Evolutionary conservation across 2,329 filamentous ascomycete species (phyloP).

Genomic region (Lasiodiplodia citricola): DNA sequence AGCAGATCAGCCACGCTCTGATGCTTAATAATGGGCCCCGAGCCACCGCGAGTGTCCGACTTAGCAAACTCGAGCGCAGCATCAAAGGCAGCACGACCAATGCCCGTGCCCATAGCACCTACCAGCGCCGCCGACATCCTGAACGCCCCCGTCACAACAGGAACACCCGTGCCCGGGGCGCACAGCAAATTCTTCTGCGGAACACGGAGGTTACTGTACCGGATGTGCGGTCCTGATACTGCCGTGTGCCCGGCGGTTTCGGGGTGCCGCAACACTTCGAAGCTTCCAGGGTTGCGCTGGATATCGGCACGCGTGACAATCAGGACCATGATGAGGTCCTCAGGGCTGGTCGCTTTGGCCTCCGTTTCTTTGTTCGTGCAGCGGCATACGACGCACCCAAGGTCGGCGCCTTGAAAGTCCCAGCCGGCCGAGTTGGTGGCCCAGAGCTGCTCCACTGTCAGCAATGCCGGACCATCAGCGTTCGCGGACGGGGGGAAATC

Average conservation of each 20-base stretch:
- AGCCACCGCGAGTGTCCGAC: constrained; percentile 52
- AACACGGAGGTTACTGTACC: constrained; percentile 55
- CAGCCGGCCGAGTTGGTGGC: constrained; percentile 61
- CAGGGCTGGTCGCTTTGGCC: constrained; percentile 29
- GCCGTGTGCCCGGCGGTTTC: constrained; percentile 55
- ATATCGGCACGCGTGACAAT: constrained; percentile 57
- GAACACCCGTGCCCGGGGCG: constrained; percentile 49
- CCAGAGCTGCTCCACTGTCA: constrained; percentile 50
- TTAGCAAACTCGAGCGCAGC: constrained; percentile 58
- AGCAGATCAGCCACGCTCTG: constrained; percentile 60
- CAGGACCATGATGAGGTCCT: constrained; percentile 54
- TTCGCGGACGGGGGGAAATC: neutral
- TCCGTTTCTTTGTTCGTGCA: constrained; percentile 34
- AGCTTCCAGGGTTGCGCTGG: constrained; percentile 50
- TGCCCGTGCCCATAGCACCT: constrained; percentile 59
- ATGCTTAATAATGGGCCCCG: constrained; percentile 51
- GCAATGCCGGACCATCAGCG: neutral
- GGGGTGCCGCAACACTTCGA: constrained; percentile 54
- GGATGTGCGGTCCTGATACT: constrained; percentile 56
- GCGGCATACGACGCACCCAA: constrained; percentile 60
- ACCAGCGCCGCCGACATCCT: constrained; percentile 56
- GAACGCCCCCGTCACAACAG: constrained; percentile 52
- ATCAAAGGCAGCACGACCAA: constrained; percentile 61
- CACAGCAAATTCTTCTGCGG: constrained; percentile 55
- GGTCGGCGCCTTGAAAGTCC: constrained; percentile 58